Base-by-base conservation (phyloP, 2,329 filamentous ascomycete genomes). In the Fusarium liriodendri region DNA sequence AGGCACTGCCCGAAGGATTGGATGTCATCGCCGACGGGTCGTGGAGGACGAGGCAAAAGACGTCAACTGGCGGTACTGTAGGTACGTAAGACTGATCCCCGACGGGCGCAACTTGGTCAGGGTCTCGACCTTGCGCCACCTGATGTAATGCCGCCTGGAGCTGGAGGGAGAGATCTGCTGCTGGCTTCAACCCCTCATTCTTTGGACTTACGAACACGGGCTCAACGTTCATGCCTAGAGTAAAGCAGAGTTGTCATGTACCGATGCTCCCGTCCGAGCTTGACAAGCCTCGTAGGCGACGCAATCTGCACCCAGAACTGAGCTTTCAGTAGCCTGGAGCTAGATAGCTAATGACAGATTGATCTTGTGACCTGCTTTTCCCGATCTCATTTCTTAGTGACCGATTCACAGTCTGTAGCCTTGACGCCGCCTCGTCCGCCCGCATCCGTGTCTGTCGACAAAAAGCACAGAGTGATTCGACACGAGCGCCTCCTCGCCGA, bases 61-160 rank as follows among this genome's bases (percentile, higher is more conserved):
- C 32, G 32, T 42, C 58, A 57, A 60, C 58, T 72, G 47, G 68
- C 61, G 58, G 64, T 55, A 22, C 22, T 22, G 22, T 22, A 57
- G 54, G 70, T 70, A 57, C 66, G 70, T 70, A 70, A 64, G 70
- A 73, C 64, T 66, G 32, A 62, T 61, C 33, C 60, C 20, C 50
- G 59, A 32, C 55, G 32, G 57, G 62, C 62, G 52, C 33, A 57
- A 58, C 66, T 59, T 52, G 40, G 29, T 35, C 52, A 40, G 63
- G 59, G 67, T 64, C 71, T 71, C 57, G 61, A 67, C 67, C 47
- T 71, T 64, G 66, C 76, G 70, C 76, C 76, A 77, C 74, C 64
- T 77, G 72, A 77, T 77, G 73, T 63, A 76, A 77, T 77, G 52
- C 65, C 52, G 35, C 62, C 57, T 62, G 22, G 11, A 37, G 35